phyloP scores from a whole-genome alignment of 768 basidiomycete species.

The Suillus variegatus region DNA sequence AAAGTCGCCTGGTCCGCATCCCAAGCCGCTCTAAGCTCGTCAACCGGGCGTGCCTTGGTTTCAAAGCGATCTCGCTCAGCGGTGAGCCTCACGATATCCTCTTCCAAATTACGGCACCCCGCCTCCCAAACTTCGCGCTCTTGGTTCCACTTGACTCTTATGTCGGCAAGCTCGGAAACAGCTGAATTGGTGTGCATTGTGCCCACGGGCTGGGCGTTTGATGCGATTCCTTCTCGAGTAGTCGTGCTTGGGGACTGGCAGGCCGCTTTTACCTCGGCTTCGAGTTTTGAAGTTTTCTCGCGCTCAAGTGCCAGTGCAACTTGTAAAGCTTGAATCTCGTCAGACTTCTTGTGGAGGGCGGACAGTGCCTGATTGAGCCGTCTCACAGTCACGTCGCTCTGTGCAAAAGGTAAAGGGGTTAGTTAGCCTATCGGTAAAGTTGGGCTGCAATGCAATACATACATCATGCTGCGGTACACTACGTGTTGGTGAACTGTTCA shows the following conservation, averaged over 20 bases:
- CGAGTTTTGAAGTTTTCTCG: constrained; percentile 13
- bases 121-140: constrained; percentile 14
- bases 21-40: constrained; percentile 18
- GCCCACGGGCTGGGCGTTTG: background rate
- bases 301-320: constrained; percentile 25
- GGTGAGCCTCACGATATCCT: constrained; percentile 14
- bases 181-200: background rate
- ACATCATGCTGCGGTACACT: constrained; percentile 23
- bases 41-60: constrained; percentile 6
- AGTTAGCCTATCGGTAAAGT: background rate
- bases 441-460: constrained; percentile 6
- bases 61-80: background rate
- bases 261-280: constrained; percentile 23
- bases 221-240: background rate
- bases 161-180: constrained; percentile 5
- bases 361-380: constrained; percentile 43
- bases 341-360: constrained; percentile 51
- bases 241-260: constrained; percentile 16
- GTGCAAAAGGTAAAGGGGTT: background rate
- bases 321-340: constrained; percentile 47
- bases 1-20: constrained; percentile 31
- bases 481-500: constrained; percentile 26
- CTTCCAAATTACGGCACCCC: background rate
- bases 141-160: background rate
- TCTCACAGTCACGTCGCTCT: constrained; percentile 32